Base-by-base conservation (phyloP, 805 yeast species). In the Monosporozyma servazzii region DNA sequence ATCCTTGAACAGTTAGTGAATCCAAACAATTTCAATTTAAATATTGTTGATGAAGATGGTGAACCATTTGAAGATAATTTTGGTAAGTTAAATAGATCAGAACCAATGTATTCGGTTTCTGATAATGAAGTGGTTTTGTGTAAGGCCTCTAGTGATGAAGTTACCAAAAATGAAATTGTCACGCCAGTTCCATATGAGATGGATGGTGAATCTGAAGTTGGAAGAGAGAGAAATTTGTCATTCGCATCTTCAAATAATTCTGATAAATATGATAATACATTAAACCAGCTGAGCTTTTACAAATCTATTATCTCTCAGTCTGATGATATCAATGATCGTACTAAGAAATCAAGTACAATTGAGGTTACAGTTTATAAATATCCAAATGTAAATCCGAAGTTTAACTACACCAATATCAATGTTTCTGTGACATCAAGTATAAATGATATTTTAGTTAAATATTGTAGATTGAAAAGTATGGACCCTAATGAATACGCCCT, bases 41-140 rank as follows among this genome's bases (percentile, higher is more conserved):
- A 86, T 52, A 73, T 91, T 21, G 89, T 86, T 0, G 99, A 93
- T 64, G 98, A 91, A 48, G 97, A 90, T 63, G 91, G 91, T 7
- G 96, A 95, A 48, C 83, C 86, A 39, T 89, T 88, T 50, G 99
- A 95, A 58, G 84, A 79, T 36, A 87, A 88, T 49, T 90, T 93
- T 71, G 98, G 98, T 1, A 80, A 90, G 1, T 71, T 93, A 51
- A 91, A 85, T 45, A 72, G 97, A 56, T 75, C 78, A 0, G 73
- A 90, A 49, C 59, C 71, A 3, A 71, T 93, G 27, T 72, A 81
- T 2, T 80, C 91, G 0, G 87, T 88, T 64, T 86, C 88, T 23
- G 84, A 82, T 50, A 87, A 82, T 56, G 96, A 88, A 57, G 78
- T 93, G 51, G 96, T 95, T 0, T 63, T 93, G 11, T 82, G 88